Percentiles rank a stretch among this genome's conserved stretches.
Evolutionary conservation across 805 yeast genomes (phyloP).

Genomic region (Starmerella sp.): DNA sequence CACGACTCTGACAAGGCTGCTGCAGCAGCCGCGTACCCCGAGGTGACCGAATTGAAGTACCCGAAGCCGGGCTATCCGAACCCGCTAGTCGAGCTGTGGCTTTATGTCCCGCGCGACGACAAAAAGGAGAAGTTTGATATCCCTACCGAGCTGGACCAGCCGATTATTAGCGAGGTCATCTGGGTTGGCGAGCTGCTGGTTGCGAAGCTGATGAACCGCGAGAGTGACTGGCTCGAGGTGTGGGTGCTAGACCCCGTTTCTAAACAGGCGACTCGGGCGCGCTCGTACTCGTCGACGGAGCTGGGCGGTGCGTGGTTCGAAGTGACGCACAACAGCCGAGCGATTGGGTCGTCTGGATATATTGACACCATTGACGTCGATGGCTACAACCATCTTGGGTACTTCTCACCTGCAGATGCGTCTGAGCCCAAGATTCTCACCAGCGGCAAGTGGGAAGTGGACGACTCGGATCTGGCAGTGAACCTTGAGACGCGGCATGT

Average conservation of each 20-base stretch:
- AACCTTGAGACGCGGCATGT: slow-evolving; percentile 41
- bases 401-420: slow-evolving; percentile 59
- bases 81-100: slow-evolving; percentile 49
- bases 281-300: slow-evolving; percentile 36
- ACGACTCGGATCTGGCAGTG: slow-evolving; percentile 45
- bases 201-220: slow-evolving; percentile 52
- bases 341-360: slow-evolving; percentile 53
- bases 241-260: slow-evolving; percentile 39
- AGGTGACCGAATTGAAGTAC: slow-evolving; percentile 51
- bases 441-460: slow-evolving; percentile 83
- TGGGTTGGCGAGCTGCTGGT: slow-evolving; percentile 56
- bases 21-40: slow-evolving; percentile 39
- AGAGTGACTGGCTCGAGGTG: slow-evolving; percentile 52
- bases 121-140: slow-evolving; percentile 12
- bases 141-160: slow-evolving; percentile 22
- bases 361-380: slow-evolving; percentile 49
- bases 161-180: slow-evolving; percentile 54
- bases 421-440: slow-evolving; percentile 49
- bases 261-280: slow-evolving; percentile 32
- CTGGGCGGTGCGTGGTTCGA: slow-evolving; percentile 64
- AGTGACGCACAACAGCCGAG: slow-evolving; percentile 51
- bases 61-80: slow-evolving; percentile 77
- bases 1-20: not conserved
- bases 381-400: slow-evolving; percentile 68
- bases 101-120: slow-evolving; percentile 33